These are phyloP conservation scores for Glycyrrhiza uralensis DNA, from an alignment of 306 rosid species.

Conservation along the genomic window DNA sequence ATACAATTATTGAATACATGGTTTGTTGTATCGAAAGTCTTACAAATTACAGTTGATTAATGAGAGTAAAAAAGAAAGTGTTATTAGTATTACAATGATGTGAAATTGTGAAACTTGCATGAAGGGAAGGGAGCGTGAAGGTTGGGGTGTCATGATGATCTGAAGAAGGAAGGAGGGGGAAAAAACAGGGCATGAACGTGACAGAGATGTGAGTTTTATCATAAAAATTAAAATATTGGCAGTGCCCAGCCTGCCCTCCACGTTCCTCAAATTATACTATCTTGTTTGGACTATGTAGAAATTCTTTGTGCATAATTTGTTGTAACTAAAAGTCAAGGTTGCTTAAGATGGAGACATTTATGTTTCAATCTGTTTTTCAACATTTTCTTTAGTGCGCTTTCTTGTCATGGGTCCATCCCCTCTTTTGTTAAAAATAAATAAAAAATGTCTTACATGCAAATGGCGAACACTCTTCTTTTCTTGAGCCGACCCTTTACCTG, in stretches of 20 bases:
- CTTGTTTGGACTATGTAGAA: constrained; percentile 24
- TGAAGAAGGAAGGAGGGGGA: constrained; percentile 19
- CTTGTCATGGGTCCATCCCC: constrained; percentile 48
- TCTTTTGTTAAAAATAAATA: constrained; percentile 38
- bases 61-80: not conserved
- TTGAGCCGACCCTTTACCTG: constrained; percentile 16
- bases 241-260: not conserved
- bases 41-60: no score
- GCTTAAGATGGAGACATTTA: constrained; percentile 42
- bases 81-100: not conserved
- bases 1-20: no score
- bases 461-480: constrained; percentile 35
- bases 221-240: not conserved
- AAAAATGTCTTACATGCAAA: constrained; percentile 63
- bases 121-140: constrained; percentile 22
- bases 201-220: constrained; percentile 6
- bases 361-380: constrained; percentile 39
- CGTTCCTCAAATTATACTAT: constrained; percentile 17
- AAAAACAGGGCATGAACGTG: constrained; percentile 31
- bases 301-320: not conserved
- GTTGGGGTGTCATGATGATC: constrained; percentile 29
- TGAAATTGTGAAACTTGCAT: constrained; percentile 20
- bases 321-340: constrained; percentile 48
- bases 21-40: not conserved
- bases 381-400: constrained; percentile 48